A percentile compares a stretch with the other conserved stretches of the same genome.
Evolutionary conservation across 805 yeast genomes (phyloP).

Genomic region (Barnettozyma sp.): DNA sequence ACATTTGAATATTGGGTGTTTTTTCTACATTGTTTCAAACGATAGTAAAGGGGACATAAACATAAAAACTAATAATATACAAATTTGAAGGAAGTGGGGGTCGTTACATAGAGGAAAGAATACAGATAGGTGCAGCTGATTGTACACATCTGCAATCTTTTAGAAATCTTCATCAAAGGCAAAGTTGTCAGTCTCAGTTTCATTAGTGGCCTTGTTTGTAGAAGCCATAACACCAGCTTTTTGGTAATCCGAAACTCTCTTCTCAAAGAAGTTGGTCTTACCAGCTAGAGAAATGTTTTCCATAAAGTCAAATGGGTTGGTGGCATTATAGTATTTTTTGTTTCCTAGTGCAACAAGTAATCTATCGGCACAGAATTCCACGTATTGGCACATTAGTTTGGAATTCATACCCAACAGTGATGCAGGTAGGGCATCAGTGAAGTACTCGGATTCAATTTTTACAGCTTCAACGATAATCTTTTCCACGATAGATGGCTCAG

Average conservation of each 20-base stretch:
- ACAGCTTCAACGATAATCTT: slow-evolving; percentile 93
- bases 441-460: slow-evolving; percentile 85
- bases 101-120: slow-evolving; percentile 9
- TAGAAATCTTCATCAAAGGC: slow-evolving; percentile 92
- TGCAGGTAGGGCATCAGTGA: slow-evolving; percentile 92
- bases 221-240: slow-evolving; percentile 98
- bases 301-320: slow-evolving; percentile 98
- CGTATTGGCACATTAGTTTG: slow-evolving; percentile 93
- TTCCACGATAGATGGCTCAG: slow-evolving; percentile 70
- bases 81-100: no score
- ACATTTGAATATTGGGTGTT: background rate
- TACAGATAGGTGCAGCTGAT: no score
- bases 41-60: background rate
- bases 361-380: slow-evolving; percentile 96
- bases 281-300: slow-evolving; percentile 98
- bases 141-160: no score
- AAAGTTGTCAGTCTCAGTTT: slow-evolving; percentile 48
- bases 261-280: slow-evolving; percentile 97
- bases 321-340: slow-evolving; percentile 76
- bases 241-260: slow-evolving; percentile 97
- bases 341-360: slow-evolving; percentile 86
- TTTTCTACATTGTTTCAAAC: background rate
- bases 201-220: slow-evolving; percentile 40
- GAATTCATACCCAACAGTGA: slow-evolving; percentile 93
- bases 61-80: background rate